A percentile compares a stretch with the other conserved stretches of the same genome.
phyloP scores from a whole-genome alignment of 2,329 filamentous ascomycete species.

The Pyrenophora graminea region DNA sequence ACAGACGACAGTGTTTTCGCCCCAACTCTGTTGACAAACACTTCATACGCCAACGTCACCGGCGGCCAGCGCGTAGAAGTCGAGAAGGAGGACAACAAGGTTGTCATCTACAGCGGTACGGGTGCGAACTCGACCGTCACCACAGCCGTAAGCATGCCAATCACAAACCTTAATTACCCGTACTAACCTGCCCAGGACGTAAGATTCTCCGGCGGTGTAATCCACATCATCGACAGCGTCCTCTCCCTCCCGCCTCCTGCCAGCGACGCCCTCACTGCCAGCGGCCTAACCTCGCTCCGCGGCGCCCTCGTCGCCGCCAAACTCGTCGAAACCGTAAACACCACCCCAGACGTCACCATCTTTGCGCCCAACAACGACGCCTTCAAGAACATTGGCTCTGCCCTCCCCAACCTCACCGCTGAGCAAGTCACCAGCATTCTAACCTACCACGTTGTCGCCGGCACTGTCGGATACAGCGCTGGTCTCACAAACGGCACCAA shows the following conservation, averaged over 20 bases:
- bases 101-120: slow-evolving; percentile 59
- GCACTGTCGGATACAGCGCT: slow-evolving; percentile 59
- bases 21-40: slow-evolving; percentile 56
- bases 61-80: slow-evolving; percentile 63
- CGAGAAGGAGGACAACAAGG: slow-evolving; percentile 47
- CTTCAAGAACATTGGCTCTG: slow-evolving; percentile 61
- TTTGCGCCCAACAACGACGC: slow-evolving; percentile 67
- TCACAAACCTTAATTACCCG: background rate
- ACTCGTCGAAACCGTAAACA: slow-evolving; percentile 50
- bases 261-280: slow-evolving; percentile 37
- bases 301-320: slow-evolving; percentile 49
- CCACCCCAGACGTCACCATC: slow-evolving; percentile 60
- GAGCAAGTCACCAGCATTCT: slow-evolving; percentile 59
- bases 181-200: slow-evolving; percentile 40
- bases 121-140: slow-evolving; percentile 55
- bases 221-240: slow-evolving; percentile 54
- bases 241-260: slow-evolving; percentile 47
- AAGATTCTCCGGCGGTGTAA: slow-evolving; percentile 52
- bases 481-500: slow-evolving; percentile 49
- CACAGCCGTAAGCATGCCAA: slow-evolving; percentile 49
- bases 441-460: slow-evolving; percentile 66
- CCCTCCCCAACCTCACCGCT: slow-evolving; percentile 53
- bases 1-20: slow-evolving; percentile 51
- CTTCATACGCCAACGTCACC: slow-evolving; percentile 61
- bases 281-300: slow-evolving; percentile 47